Percentiles rank a stretch among this genome's conserved stretches.
Conservation (phyloP, 768 basidiomycete genomes). For the Mycena latifolia region DNA sequence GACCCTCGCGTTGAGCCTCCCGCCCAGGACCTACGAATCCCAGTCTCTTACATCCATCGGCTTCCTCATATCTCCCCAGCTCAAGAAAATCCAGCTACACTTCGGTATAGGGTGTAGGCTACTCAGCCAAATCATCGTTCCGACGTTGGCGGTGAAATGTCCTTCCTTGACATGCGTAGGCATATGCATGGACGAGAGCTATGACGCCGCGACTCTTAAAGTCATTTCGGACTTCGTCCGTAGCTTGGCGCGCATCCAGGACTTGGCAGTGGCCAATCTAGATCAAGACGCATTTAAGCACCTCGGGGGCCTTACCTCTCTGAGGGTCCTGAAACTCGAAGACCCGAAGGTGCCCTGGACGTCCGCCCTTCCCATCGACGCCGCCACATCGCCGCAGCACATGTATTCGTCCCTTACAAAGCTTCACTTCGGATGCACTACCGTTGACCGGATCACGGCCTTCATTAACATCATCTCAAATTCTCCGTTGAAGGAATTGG, state of each 20-base stretch:
- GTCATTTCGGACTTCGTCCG: not conserved
- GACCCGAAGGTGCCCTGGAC: not conserved
- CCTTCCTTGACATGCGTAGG: no score
- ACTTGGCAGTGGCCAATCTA: not conserved
- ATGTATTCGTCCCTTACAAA: not conserved
- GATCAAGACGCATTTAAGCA: not conserved
- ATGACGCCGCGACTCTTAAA: no score
- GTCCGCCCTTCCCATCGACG: no score
- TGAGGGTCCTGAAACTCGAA: not conserved
- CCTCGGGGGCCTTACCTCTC: not conserved
- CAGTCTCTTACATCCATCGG: no score
- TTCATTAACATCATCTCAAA: not conserved
- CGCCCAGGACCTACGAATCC: no score
- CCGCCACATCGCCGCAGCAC: not conserved
- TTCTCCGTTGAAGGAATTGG: not conserved
- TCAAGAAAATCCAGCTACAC: no score
- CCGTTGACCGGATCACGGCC: not conserved
- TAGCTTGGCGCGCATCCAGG: not conserved
- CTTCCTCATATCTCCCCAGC: no score
- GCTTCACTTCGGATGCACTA: not conserved
- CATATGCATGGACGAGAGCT: no score
- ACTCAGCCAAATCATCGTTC: no score
- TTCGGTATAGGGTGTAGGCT: no score
- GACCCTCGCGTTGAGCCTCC: no score
- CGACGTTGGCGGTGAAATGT: no score